Percentiles rank a stretch among this genome's conserved stretches.
Conservation (phyloP, 352 stramenopile genomes). For the Phytopythium aichiense region DNA sequence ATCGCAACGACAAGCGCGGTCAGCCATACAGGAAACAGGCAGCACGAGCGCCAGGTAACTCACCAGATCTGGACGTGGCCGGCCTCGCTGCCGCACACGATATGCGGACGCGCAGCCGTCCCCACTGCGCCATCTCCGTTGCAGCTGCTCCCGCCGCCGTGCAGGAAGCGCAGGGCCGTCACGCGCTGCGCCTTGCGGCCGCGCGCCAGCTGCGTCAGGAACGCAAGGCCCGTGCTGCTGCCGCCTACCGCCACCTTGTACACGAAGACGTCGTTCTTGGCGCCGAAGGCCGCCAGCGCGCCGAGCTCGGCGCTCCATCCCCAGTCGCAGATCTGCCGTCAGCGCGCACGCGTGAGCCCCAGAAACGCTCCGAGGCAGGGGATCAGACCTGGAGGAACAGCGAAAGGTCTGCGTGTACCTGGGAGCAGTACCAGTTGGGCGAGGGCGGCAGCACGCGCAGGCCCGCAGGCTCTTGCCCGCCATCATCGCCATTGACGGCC, state of each 20-base stretch:
- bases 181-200: conserved; percentile 59
- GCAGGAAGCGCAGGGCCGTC: conserved; percentile 47
- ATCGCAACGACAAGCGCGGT: neutral
- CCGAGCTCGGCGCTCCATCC: conserved; percentile 27
- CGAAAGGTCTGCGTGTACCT: conserved; percentile 29
- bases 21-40: neutral
- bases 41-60: neutral
- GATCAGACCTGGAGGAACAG: neutral
- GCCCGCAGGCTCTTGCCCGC: conserved; percentile 4
- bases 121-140: neutral
- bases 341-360: neutral
- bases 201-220: conserved; percentile 47
- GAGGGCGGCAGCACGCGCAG: conserved; percentile 51
- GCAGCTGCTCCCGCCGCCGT: neutral
- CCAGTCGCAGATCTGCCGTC: conserved; percentile 62
- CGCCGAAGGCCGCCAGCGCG: conserved; percentile 50
- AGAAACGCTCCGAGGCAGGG: too few relatives aligned
- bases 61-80: conserved; percentile 74
- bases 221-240: conserved; percentile 17
- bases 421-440: conserved; percentile 77
- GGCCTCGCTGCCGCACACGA: conserved; percentile 66
- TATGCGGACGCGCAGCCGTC: conserved; percentile 15
- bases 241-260: conserved; percentile 36
- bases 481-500: neutral
- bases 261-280: conserved; percentile 55